Evolutionary conservation across 202 grass and related monocot genomes (phyloP).

Genomic region (Setaria viridis): DNA sequence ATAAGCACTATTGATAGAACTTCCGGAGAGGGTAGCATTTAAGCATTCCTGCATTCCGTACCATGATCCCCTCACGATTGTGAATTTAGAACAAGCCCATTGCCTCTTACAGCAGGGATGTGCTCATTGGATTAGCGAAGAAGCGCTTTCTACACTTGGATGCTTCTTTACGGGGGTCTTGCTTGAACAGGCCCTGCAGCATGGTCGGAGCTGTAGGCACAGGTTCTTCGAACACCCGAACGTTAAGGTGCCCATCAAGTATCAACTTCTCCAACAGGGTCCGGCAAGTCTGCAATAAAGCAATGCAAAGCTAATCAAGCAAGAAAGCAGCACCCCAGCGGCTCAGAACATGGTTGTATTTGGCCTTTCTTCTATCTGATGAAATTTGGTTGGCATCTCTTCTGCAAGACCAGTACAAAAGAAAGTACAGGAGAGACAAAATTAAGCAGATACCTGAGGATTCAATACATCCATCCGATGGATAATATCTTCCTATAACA

Average conservation of each 20-base stretch:
- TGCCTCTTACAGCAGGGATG: conserved; percentile 49
- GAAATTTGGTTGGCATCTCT: background rate
- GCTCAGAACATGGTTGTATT: background rate
- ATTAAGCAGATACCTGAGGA: conserved; percentile 68
- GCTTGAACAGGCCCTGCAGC: conserved; percentile 55
- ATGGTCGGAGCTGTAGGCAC: conserved; percentile 56
- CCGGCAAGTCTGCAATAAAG: conserved; percentile 74
- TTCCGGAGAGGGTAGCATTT: background rate
- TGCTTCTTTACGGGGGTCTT: conserved; percentile 21
- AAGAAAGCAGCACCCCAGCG: background rate
- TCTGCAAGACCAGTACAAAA: background rate
- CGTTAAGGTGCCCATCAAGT: conserved; percentile 62
- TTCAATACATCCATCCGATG: conserved; percentile 82
- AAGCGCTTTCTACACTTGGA: conserved; percentile 60
- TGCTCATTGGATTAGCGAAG: conserved; percentile 78
- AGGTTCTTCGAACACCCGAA: conserved; percentile 56
- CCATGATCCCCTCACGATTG: background rate
- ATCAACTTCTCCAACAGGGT: conserved; percentile 66
- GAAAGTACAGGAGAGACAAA: conserved; percentile 18
- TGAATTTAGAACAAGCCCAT: conserved; percentile 11
- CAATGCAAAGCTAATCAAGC: background rate
- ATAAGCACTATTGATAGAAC: background rate
- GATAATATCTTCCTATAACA: conserved; percentile 88
- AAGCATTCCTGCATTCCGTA: background rate
- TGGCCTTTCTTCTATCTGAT: background rate